phyloP scores from a whole-genome alignment of 768 basidiomycete genomes.

The Xerocomellus dryophilus region DNA sequence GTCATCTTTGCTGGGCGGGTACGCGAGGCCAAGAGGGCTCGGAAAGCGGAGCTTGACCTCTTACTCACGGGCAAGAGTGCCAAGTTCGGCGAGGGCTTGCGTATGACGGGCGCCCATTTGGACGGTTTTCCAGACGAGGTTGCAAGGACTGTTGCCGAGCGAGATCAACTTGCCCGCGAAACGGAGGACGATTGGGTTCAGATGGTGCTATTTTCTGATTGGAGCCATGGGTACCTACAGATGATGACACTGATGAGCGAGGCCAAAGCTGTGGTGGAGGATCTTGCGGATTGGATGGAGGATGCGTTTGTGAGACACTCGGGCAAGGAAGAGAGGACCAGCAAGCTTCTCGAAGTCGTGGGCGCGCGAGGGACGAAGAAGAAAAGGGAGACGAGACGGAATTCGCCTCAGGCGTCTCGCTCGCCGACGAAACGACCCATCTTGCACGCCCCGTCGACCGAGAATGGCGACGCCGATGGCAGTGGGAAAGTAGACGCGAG shows the following conservation, averaged over 20 bases:
- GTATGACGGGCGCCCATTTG: conserved; percentile 51
- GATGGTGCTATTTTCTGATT: conserved; percentile 89
- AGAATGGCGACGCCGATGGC: conserved; percentile 2
- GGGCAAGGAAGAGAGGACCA: conserved; percentile 27
- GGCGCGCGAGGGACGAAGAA: conserved; percentile 22
- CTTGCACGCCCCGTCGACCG: neutral
- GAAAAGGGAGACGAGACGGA: conserved; percentile 21
- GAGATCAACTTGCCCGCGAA: conserved; percentile 59
- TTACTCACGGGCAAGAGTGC: conserved; percentile 59
- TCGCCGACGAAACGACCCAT: conserved; percentile 24
- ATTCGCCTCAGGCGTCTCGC: conserved; percentile 21
- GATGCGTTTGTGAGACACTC: conserved; percentile 55
- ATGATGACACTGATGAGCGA: conserved; percentile 88
- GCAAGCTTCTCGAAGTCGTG: conserved; percentile 17
- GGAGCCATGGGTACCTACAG: conserved; percentile 97
- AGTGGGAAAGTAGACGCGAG: conserved; percentile 18
- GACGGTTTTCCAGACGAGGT: conserved; percentile 29
- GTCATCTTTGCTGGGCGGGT: conserved; percentile 94
- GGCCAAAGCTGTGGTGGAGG: conserved; percentile 72
- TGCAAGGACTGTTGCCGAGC: conserved; percentile 51
- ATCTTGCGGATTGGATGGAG: conserved; percentile 90
- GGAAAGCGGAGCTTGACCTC: conserved; percentile 69
- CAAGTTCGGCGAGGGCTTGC: conserved; percentile 57
- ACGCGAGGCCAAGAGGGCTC: conserved; percentile 88
- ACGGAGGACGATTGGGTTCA: conserved; percentile 94